A percentile compares a stretch with the other conserved stretches of the same genome.
Conservation (phyloP, 805 yeast genomes). For the Pichia cabralensis region DNA sequence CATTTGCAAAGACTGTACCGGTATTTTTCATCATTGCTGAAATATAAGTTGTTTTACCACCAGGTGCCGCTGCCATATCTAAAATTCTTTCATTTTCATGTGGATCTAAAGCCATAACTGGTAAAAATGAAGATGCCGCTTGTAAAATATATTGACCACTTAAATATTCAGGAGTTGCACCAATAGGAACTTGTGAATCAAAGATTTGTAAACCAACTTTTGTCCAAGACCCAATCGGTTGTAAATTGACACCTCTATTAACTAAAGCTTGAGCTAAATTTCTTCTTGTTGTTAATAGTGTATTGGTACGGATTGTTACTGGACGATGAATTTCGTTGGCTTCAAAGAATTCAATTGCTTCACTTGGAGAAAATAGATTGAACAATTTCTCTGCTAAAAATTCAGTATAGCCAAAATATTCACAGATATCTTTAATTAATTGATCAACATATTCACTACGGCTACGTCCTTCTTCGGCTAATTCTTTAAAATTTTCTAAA, state of each 20-base stretch:
- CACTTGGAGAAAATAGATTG: constrained; percentile 85
- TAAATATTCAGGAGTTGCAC: constrained; percentile 97
- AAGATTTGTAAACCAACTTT: constrained; percentile 95
- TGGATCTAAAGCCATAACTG: constrained; percentile 97
- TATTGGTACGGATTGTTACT: constrained; percentile 94
- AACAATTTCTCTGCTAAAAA: constrained; percentile 91
- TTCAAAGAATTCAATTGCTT: constrained; percentile 96
- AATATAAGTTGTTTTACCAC: constrained; percentile 94
- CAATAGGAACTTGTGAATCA: constrained; percentile 98
- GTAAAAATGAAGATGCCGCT: constrained; percentile 96
- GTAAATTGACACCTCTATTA: constrained; percentile 93
- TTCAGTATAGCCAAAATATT: constrained; percentile 87
- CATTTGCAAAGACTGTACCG: constrained; percentile 95
- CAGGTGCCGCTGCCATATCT: constrained; percentile 99
- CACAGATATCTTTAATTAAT: constrained; percentile 76
- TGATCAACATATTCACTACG: constrained; percentile 77
- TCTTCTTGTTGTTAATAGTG: constrained; percentile 87
- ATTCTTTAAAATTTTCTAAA: constrained; percentile 73
- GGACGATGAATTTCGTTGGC: constrained; percentile 98
- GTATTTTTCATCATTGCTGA: constrained; percentile 97
- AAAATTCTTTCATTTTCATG: constrained; percentile 90
- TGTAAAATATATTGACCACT: constrained; percentile 97
- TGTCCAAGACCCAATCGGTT: constrained; percentile 97
- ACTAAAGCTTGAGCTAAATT: constrained; percentile 92
- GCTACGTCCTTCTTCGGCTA: constrained; percentile 79